Base-by-base conservation (phyloP, 2,329 filamentous ascomycete species). In the Westerdykella aurantiaca region DNA sequence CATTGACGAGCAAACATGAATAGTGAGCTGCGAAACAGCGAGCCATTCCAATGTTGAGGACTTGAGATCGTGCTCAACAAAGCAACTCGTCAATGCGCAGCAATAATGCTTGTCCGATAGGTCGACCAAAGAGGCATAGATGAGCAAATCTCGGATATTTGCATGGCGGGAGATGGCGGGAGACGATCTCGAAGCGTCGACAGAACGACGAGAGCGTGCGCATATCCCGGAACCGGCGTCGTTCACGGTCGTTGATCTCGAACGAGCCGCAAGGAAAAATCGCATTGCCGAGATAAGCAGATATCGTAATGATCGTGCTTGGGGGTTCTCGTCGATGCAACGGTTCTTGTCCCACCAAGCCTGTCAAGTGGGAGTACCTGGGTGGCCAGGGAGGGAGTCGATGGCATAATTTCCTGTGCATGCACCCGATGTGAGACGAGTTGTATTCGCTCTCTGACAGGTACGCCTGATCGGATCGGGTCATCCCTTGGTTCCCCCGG, bases 111-210 rank as follows among this genome's bases (percentile, higher is more conserved):
- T 21, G 18, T 6, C 18, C 18, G 18, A 21, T 21, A 21, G 4
- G 18, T 21, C 18, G 18, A 21, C 18, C 18, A 21, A 21, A 29
- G 25, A 4, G 25, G 25, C 18, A 21, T 21, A 39, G 31, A 39
- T 43, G 41, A 38, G 35, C 41, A 31, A 44, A 39, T 44, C n/a
- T 39, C 42, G 42, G 42, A 21, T 44, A 34, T 44, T 35, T 31
- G 23, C 13, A 31, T n/a, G 29, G 29, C 21, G 21, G 17, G 12
- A 16, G 6, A 31, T 40, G 38, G 25, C 34, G 7, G 13, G 34
- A 13, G 14, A 21, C 17, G 34, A 35, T 35, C 17, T 16, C 14
- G 17, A 21, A 16, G 17, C 13, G 34, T 35, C 17, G 34, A 35
- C 3, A 21, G 34, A 35, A 16, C 3, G 4, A 16, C 9, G 34